Evolutionary conservation across 306 rosid genomes (phyloP).

Genomic region (Ochetophila trinervis): DNA sequence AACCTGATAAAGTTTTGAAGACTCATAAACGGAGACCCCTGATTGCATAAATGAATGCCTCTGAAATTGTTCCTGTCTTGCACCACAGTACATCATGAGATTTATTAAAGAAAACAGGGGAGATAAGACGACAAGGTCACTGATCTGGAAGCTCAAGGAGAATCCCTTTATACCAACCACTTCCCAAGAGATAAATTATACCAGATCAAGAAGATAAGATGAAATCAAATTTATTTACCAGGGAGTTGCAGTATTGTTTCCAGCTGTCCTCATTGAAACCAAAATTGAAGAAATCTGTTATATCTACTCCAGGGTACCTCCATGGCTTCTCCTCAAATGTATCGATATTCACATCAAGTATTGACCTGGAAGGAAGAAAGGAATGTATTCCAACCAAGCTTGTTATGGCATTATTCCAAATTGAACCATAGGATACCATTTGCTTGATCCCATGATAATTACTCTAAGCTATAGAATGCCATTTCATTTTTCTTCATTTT

Average conservation of each 20-base stretch:
- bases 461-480: background rate
- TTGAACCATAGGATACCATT: background rate
- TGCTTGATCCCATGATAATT: background rate
- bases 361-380: constrained; percentile 39
- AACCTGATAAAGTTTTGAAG: constrained; percentile 40
- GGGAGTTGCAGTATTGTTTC: constrained; percentile 59
- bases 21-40: constrained; percentile 24
- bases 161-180: constrained; percentile 15
- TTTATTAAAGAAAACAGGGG: background rate
- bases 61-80: constrained; percentile 48
- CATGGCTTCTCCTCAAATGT: constrained; percentile 57
- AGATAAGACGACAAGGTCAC: constrained; percentile 6
- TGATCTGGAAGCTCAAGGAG: constrained; percentile 7
- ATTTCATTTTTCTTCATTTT: background rate
- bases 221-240: constrained; percentile 42
- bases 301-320: constrained; percentile 52
- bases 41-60: constrained; percentile 18
- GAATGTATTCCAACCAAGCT: background rate
- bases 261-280: constrained; percentile 66
- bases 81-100: constrained; percentile 13
- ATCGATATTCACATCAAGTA: constrained; percentile 55
- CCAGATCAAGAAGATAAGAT: constrained; percentile 13
- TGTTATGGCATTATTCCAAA: background rate
- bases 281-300: constrained; percentile 64
- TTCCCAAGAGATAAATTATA: background rate